phyloP scores from a whole-genome alignment of 768 basidiomycete species.

The Mycena leptocephala region DNA sequence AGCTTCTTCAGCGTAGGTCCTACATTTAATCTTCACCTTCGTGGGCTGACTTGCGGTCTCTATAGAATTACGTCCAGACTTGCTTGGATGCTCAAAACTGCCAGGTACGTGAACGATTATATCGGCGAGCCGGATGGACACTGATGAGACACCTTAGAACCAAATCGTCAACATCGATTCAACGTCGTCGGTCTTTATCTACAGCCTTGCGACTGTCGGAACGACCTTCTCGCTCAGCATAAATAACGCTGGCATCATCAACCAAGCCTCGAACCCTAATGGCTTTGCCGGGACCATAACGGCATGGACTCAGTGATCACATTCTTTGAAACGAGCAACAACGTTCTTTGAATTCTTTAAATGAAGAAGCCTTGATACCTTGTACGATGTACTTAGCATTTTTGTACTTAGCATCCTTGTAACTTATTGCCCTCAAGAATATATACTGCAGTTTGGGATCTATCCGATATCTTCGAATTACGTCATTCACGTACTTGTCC shows the following conservation, averaged over 20 bases:
- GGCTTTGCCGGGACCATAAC: conserved; percentile 41
- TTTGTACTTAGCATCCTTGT: too few species aligned
- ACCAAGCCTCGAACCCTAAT: conserved; percentile 65
- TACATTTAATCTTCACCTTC: not conserved
- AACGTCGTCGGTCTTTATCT: conserved; percentile 64
- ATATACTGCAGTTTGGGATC: too few species aligned
- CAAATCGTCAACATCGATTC: conserved; percentile 71
- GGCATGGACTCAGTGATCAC: too few species aligned
- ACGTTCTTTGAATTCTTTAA: too few species aligned
- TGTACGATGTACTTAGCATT: too few species aligned
- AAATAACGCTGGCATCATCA: conserved; percentile 61
- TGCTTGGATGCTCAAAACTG: conserved; percentile 65
- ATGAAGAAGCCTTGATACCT: too few species aligned
- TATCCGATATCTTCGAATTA: too few species aligned
- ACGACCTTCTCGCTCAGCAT: conserved; percentile 68
- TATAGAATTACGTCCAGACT: conserved; percentile 61
- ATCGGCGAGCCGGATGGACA: too few species aligned
- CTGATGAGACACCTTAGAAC: conserved; percentile 1
- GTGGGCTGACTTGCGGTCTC: not conserved
- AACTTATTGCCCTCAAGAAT: too few species aligned
- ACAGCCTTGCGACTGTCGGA: conserved; percentile 74
- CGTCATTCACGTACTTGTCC: too few species aligned
- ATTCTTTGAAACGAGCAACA: too few species aligned
- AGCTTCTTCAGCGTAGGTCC: conserved; percentile 70
- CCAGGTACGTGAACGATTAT: conserved; percentile 50